A percentile compares a stretch with the other conserved stretches of the same genome.
Conservation (phyloP, 176 grass and related monocot species). For the Musa itinerans region DNA sequence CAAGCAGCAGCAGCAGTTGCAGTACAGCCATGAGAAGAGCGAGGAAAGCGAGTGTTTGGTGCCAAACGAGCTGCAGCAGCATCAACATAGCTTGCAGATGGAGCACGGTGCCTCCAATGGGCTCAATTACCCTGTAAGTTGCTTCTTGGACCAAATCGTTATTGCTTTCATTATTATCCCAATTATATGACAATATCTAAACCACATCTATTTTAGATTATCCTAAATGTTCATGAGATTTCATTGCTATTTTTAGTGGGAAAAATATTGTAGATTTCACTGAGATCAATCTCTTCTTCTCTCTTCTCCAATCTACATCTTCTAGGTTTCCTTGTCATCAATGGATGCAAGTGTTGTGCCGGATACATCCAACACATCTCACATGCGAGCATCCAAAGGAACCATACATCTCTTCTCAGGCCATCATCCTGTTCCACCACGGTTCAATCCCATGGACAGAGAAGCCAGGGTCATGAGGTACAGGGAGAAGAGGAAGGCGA, state of each 20-base stretch:
- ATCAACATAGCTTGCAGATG: background rate
- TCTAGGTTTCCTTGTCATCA: slow-evolving; percentile 5
- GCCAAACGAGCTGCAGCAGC: slow-evolving; percentile 1
- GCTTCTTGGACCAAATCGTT: background rate
- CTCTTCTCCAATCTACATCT: no score
- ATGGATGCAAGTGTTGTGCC: slow-evolving; percentile 12
- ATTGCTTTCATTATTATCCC: no score
- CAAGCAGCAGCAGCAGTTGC: background rate
- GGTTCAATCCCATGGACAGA: background rate
- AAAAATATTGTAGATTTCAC: no score
- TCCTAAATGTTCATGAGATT: no score
- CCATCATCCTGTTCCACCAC: background rate
- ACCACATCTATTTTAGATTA: no score
- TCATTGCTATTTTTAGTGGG: no score
- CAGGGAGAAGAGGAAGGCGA: slow-evolving; percentile 14
- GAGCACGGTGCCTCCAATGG: background rate
- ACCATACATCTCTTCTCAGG: slow-evolving; percentile 8
- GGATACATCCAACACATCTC: background rate
- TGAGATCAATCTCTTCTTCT: no score
- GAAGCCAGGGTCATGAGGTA: slow-evolving; percentile 7
- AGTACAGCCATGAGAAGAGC: background rate
- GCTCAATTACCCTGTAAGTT: slow-evolving; percentile 7
- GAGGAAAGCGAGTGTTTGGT: slow-evolving; percentile 2
- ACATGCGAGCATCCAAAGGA: background rate
- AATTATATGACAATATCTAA: no score